phyloP scores from a whole-genome alignment of 1,284 basidiomycete genomes.

The Moniliophthora roreri region DNA sequence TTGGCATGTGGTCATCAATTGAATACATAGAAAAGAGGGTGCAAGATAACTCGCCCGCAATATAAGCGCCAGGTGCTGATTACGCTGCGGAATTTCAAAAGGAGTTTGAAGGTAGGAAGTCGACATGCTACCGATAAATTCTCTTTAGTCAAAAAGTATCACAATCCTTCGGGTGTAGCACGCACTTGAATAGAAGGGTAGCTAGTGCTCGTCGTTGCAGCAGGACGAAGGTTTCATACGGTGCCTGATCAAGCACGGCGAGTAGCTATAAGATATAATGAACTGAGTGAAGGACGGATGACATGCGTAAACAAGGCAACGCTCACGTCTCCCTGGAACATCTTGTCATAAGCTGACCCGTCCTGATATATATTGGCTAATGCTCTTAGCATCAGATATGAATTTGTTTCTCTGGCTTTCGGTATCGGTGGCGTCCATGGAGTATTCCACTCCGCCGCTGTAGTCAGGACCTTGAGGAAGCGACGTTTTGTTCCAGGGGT shows the following conservation, averaged over 20 bases:
- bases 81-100: constrained; percentile 32
- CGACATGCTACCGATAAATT: constrained; percentile 49
- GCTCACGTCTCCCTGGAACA: constrained; percentile 54
- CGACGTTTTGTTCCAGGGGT: constrained; percentile 44
- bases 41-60: constrained; percentile 40
- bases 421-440: constrained; percentile 53
- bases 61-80: constrained; percentile 43
- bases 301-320: constrained; percentile 1
- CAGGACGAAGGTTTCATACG: constrained; percentile 62
- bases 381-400: constrained; percentile 80
- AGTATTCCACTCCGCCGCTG: constrained; percentile 66
- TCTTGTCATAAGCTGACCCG: constrained; percentile 38
- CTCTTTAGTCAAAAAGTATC: neutral
- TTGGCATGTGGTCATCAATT: neutral
- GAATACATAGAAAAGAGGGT: neutral
- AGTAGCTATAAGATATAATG: constrained; percentile 47
- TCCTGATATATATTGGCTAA: constrained; percentile 82
- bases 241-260: constrained; percentile 45
- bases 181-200: constrained; percentile 80
- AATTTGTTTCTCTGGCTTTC: constrained; percentile 83
- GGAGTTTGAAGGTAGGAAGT: constrained; percentile 50
- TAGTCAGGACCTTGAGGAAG: constrained; percentile 65
- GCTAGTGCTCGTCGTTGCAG: constrained; percentile 72
- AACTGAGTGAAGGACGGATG: neutral
- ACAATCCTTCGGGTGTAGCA: neutral